A percentile compares a stretch with the other conserved stretches of the same genome.
phyloP scores from a whole-genome alignment of 257 asterid genomes.

The Perilla frutescens region DNA sequence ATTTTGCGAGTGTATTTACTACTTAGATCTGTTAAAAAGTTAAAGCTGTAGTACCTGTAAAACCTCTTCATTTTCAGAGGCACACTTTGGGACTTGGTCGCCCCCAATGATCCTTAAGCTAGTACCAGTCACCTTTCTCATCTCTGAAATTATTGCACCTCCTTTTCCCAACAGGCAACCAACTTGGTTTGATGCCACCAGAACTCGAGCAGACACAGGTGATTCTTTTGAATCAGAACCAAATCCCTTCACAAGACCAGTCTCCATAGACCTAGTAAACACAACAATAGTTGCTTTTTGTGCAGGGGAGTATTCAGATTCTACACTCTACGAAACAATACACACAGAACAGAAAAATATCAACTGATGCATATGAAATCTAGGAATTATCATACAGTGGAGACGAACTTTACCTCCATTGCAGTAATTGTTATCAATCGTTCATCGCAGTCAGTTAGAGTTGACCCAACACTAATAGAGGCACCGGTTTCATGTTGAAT shows the following conservation, averaged over 20 bases:
- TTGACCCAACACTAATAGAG: constrained; percentile 54
- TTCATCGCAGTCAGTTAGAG: constrained; percentile 58
- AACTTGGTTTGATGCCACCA: constrained; percentile 60
- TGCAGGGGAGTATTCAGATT: constrained; percentile 60
- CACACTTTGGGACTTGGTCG: constrained; percentile 70
- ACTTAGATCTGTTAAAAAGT: constrained; percentile 7
- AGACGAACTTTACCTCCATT: constrained; percentile 52
- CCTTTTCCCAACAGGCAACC: constrained; percentile 89
- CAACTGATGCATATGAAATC: constrained; percentile 28
- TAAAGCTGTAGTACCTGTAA: constrained; percentile 58
- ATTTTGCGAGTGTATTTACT: background rate
- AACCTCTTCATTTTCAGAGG: constrained; percentile 56
- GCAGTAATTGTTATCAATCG: constrained; percentile 66
- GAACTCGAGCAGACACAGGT: constrained; percentile 55
- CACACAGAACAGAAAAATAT: constrained; percentile 19
- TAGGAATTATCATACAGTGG: background rate
- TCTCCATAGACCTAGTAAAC: constrained; percentile 54
- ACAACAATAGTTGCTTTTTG: constrained; percentile 61
- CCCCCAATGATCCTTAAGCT: constrained; percentile 56
- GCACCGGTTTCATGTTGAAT: constrained; percentile 69
- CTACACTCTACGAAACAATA: constrained; percentile 49
- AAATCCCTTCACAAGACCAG: constrained; percentile 42
- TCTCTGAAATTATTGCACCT: constrained; percentile 70
- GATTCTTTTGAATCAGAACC: constrained; percentile 47
- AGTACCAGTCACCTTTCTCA: constrained; percentile 75